Base-by-base conservation (phyloP, 495 filamentous ascomycete species). In the Talaromyces borbonicus region DNA sequence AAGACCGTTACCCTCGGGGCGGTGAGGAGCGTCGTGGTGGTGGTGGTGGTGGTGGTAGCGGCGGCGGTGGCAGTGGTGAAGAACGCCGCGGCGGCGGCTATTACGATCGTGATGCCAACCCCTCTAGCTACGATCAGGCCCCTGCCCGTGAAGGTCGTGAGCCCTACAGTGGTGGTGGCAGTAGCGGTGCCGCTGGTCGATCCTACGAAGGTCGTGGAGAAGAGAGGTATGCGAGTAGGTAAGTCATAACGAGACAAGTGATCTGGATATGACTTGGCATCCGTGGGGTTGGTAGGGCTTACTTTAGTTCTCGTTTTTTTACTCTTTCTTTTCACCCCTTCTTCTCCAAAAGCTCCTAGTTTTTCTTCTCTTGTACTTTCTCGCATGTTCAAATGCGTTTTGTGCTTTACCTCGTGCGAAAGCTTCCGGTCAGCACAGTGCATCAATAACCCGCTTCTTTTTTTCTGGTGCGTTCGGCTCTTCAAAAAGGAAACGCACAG, bases 1-100 rank as follows among this genome's bases (percentile, higher is more conserved):
- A 78, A 48, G 82, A 86, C 49, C 78, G 83, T 45, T 85, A 85
- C 60, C 73, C 72, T 42, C 70, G 72, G 47, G 73, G 78, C 33
- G 68, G 75, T 16, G 75, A 80, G 52, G 77, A 80, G 54, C 80
- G 84, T 55, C 65, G 71, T 53, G 68, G 76, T 46, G 69, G 74
- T 51, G 63, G 58, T 35, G 61, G 58, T 42, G 64, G 65, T 52
- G 69, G 70, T 55, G 72, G 68, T 42, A 67, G 66, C 42, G 60
- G 56, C 49, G 55, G 60, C 32, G 59, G 63, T 35, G 60, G 62
- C 49, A 63, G 64, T n/a, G 69, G 70, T 55, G 72, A 68, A 42
- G 68, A 67, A 42, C 60, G 56, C 49, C 56, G 60, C 32, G 59
- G 63, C 36, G 60, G 62, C 49, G 64, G 64, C 30, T 67, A 73